Conservation (phyloP, 192 early-diverging fungal genomes). For the Pecoramyces ruminantium region DNA sequence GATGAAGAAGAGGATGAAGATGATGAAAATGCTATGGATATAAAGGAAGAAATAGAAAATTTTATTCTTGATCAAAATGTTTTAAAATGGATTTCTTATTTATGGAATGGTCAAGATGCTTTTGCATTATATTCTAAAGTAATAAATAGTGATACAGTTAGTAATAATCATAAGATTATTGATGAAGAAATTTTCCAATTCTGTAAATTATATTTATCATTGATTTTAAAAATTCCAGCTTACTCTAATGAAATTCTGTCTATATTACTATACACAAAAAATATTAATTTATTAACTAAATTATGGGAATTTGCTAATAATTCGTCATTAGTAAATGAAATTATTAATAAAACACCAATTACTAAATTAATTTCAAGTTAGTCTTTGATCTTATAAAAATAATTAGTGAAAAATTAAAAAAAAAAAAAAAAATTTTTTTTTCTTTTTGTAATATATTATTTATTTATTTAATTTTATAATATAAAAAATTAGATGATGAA, state of each 20-base stretch:
- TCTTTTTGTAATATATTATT: background rate
- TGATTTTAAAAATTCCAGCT: background rate
- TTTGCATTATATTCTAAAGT: background rate
- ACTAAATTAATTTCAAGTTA: background rate
- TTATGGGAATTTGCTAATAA: background rate
- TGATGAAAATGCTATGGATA: background rate
- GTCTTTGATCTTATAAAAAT: no score
- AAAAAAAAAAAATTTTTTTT: no score
- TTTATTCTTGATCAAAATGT: background rate
- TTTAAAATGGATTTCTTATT: background rate
- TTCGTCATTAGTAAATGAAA: background rate
- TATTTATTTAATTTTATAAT: no score
- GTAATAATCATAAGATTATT: background rate
- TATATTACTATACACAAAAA: background rate
- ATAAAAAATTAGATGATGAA: constrained; percentile 6
- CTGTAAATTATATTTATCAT: background rate
- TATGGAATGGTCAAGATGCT: background rate
- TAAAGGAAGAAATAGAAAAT: background rate
- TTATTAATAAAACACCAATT: background rate
- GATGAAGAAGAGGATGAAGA: background rate
- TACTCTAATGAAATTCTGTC: background rate
- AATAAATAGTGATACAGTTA: background rate
- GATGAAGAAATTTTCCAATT: background rate
- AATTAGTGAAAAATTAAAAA: background rate
- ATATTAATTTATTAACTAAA: background rate